These are phyloP conservation scores for Wickerhamomyces pijperi DNA, from an alignment of 805 yeast genomes.

Conservation along the genomic window DNA sequence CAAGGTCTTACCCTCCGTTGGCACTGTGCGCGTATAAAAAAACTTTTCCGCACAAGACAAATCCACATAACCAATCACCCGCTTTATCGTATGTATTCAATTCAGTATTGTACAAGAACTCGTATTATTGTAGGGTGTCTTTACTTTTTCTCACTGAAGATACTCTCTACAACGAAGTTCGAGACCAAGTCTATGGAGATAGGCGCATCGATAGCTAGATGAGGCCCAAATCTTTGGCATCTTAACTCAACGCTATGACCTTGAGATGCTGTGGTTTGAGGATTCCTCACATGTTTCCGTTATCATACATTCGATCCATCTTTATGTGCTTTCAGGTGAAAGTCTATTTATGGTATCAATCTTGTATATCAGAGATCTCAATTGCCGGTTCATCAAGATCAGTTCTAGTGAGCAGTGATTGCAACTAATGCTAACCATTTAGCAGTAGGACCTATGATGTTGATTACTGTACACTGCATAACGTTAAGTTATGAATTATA, in stretches of 20 bases:
- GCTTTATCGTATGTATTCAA: conserved; percentile 1
- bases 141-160: conserved; percentile 13
- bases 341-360: neutral
- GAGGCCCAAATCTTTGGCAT: conserved; percentile 19
- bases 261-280: neutral
- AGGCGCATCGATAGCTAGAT: conserved; percentile 20
- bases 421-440: too few relatives aligned
- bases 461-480: too few relatives aligned
- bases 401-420: too few relatives aligned
- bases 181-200: conserved; percentile 10
- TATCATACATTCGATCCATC: conserved; percentile 15
- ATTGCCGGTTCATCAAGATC: too few relatives aligned
- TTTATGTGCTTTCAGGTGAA: neutral
- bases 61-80: neutral
- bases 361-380: too few relatives aligned
- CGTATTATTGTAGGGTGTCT: conserved; percentile 21
- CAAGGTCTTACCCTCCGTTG: too few relatives aligned
- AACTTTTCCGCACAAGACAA: neutral
- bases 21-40: neutral
- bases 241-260: conserved; percentile 13
- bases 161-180: conserved; percentile 20
- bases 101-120: conserved; percentile 16
- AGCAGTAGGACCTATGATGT: too few relatives aligned
- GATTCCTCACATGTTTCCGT: conserved; percentile 30
- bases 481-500: too few relatives aligned